Conservation (phyloP, 2,329 filamentous ascomycete species). For the Colletotrichum sp. region DNA sequence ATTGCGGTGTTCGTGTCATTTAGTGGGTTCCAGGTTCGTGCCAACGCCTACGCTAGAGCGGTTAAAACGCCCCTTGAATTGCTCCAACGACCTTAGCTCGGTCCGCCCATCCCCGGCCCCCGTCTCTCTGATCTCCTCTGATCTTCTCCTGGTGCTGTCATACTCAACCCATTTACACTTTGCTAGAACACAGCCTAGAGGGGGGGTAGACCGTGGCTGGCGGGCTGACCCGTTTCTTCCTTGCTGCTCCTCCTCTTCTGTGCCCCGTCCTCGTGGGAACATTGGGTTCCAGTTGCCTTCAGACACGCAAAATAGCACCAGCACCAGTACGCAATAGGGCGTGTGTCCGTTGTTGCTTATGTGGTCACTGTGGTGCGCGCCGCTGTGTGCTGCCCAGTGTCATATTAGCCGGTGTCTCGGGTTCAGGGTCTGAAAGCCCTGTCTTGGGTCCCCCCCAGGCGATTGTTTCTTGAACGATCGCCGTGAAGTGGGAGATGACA, state of each 20-base stretch:
- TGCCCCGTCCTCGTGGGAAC: not conserved
- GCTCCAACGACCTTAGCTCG: not conserved
- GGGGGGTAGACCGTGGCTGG: not conserved
- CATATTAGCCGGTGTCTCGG: not conserved
- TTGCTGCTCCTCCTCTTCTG: not conserved
- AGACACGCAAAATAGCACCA: not conserved
- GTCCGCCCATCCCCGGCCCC: not conserved
- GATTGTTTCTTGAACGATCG: not conserved
- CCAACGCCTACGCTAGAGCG: conserved; percentile 8
- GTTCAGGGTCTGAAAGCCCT: not conserved
- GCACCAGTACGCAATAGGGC: not conserved
- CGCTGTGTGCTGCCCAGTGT: not conserved
- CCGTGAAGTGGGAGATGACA: not conserved
- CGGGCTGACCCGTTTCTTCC: not conserved
- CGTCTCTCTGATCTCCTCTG: not conserved
- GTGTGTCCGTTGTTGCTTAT: not conserved
- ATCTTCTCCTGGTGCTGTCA: not conserved
- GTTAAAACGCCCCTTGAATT: not conserved
- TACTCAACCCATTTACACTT: not conserved
- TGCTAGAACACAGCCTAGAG: not conserved
- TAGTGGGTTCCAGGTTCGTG: conserved; percentile 11
- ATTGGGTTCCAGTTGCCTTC: not conserved
- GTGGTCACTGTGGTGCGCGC: not conserved
- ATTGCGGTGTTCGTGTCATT: conserved; percentile 4
- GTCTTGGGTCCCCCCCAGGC: not conserved